Percentiles rank a stretch among this genome's conserved stretches.
These are phyloP conservation scores for Gracilaria gracilis DNA, from an alignment of 23 red algal genomes.

Conservation along the genomic window DNA sequence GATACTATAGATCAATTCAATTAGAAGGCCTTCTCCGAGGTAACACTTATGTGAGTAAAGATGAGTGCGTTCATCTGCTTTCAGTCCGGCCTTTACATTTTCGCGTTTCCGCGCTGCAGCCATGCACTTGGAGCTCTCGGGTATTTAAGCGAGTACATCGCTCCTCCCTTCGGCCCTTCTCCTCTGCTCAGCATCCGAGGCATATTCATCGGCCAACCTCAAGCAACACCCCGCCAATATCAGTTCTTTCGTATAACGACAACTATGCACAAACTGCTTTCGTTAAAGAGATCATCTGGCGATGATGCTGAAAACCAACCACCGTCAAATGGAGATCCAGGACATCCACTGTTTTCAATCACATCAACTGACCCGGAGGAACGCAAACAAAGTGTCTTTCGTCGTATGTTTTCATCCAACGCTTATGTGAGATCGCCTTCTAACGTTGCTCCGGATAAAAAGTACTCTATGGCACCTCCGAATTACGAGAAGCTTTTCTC, in stretches of 20 bases:
- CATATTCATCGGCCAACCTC: not conserved
- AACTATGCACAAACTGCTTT: conserved; percentile 18
- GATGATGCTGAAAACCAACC: conserved; percentile 36
- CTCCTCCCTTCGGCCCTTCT: not conserved
- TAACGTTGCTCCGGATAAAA: not conserved
- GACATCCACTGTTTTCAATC: conserved; percentile 24
- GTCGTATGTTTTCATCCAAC: conserved; percentile 43
- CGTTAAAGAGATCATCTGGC: not conserved
- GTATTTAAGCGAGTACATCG: not conserved
- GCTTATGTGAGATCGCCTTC: not conserved
- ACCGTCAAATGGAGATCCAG: not conserved
- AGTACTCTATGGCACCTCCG: conserved; percentile 35
- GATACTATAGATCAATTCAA: not conserved
- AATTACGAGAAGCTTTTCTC: conserved; percentile 30
- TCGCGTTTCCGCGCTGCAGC: not conserved
- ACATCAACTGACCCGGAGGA: conserved; percentile 21
- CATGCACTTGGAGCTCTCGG: not conserved
- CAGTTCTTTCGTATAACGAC: not conserved
- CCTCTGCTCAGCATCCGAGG: not conserved
- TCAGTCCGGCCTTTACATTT: not conserved
- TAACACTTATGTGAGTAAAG: not conserved
- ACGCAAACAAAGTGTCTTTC: conserved; percentile 14
- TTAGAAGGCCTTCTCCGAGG: not conserved
- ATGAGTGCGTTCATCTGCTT: not conserved
- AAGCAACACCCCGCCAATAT: not conserved